Percentiles rank a stretch among this genome's conserved stretches.
These are phyloP conservation scores for Cardamine occulta DNA, from an alignment of 345 rosid genomes.

Conservation along the genomic window DNA sequence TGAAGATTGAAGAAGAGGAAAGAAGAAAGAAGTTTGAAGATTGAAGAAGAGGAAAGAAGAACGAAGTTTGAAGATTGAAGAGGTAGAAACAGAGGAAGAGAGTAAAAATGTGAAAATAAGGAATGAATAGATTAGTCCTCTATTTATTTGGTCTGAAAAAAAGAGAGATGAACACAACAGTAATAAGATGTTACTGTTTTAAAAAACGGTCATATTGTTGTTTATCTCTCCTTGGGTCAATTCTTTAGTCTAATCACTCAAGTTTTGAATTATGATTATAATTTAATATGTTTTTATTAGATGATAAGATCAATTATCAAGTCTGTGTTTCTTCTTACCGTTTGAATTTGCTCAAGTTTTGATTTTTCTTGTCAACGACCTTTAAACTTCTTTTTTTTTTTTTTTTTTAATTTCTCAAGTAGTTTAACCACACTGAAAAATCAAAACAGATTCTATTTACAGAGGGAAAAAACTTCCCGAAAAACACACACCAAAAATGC, in stretches of 20 bases:
- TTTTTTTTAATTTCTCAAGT: conserved; percentile 2
- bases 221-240: background rate
- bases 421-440: conserved; percentile 24
- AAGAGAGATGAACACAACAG: background rate
- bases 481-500: background rate
- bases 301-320: background rate
- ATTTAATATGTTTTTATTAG: background rate
- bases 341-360: background rate
- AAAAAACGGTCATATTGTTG: background rate
- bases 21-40: background rate
- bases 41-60: background rate
- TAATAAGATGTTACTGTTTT: background rate
- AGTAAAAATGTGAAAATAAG: background rate
- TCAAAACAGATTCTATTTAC: conserved; percentile 37
- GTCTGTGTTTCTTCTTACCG: background rate
- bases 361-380: background rate
- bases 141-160: background rate
- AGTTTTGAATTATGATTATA: background rate
- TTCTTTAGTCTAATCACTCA: background rate
- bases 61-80: background rate
- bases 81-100: background rate
- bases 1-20: background rate
- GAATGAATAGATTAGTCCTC: background rate
- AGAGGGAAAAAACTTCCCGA: conserved; percentile 8
- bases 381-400: background rate